Percentiles rank a stretch among this genome's conserved stretches.
Evolutionary conservation across 495 filamentous ascomycete genomes (phyloP).

Genomic region (Penicillium ucsense): DNA sequence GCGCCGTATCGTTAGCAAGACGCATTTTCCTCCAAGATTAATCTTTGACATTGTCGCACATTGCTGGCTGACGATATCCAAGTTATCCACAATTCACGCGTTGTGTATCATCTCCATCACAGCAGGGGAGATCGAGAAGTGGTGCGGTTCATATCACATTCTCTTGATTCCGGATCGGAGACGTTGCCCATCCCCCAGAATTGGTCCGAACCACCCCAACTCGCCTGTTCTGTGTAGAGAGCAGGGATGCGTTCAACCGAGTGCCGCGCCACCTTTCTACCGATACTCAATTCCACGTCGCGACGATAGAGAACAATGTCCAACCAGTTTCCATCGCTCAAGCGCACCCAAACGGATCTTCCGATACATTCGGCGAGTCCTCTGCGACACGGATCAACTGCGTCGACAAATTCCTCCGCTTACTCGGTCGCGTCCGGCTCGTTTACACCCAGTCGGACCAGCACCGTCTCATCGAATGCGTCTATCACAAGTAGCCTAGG

Average conservation of each 20-base stretch:
- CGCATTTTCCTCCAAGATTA: neutral
- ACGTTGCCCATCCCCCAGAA: neutral
- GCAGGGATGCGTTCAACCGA: constrained; percentile 38
- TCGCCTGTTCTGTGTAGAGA: constrained; percentile 22
- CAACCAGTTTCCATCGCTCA: constrained; percentile 35
- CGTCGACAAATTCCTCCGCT: constrained; percentile 68
- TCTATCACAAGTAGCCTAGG: constrained; percentile 47
- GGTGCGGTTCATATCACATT: constrained; percentile 22
- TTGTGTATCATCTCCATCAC: no score
- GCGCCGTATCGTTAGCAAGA: constrained; percentile 12
- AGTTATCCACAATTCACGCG: no score
- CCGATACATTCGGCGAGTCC: constrained; percentile 46
- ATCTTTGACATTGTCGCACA: no score
- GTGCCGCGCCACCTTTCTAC: constrained; percentile 11
- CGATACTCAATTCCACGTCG: constrained; percentile 23
- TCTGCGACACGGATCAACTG: constrained; percentile 63
- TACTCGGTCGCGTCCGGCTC: constrained; percentile 61
- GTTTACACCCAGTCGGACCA: constrained; percentile 60
- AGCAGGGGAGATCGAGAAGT: no score
- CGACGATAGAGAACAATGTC: constrained; percentile 29
- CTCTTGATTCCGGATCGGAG: constrained; percentile 5
- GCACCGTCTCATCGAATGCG: constrained; percentile 65
- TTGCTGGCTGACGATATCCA: no score
- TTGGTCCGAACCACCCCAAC: constrained; percentile 4
- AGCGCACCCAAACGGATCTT: constrained; percentile 59